Base-by-base conservation (phyloP, 768 basidiomycete species). In the Mycena haematopus region DNA sequence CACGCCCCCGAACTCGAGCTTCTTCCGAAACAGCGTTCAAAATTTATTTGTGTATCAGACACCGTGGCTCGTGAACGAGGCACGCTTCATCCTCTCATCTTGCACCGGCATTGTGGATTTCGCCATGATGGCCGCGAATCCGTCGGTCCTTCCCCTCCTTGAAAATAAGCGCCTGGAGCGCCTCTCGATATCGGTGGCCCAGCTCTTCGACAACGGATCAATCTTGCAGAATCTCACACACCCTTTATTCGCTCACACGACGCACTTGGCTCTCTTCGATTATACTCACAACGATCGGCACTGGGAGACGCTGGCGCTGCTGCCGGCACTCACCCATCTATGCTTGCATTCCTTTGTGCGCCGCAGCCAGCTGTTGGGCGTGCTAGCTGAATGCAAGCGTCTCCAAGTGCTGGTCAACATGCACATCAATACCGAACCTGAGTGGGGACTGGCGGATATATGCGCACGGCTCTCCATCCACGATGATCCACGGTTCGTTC, bases 361-460 rank as follows among this genome's bases (percentile, higher is more conserved):
- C 29, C 45, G 56, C 0, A 9, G 1, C 1, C 65, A 65, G 40
- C 46, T 65, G n/a, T 36, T 45, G 25, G 13, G 3, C 36, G 51
- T 65, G 27, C 56, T 65, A 0, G 38, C 56, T 2, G 42, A 45
- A 11, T 57, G 56, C 56, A 27, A 10, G 22, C 24, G 40, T 21
- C 52, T 65, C 10, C 6, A 46, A 22, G 52, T 65, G n/a, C 60
- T 65, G 14, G 56, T 60, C 38, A 62, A 62, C 25, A 53, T 62
- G 50, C 60, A 65, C 46, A 56, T 45, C 8, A 46, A 55, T 7
- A 45, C 56, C 8, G 60, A 62, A 45, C 65, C 60, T 7, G 65
- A 65, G 52, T 65, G 59, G 65, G 60, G 56, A 22, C 52, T 61
- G 13, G 65, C 60, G 33, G 60, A 62, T 40, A 62, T 65, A n/a